Percentiles rank a stretch among this genome's conserved stretches.
phyloP scores from a whole-genome alignment of 2,329 filamentous ascomycete species.

The Tolypocladium album region DNA sequence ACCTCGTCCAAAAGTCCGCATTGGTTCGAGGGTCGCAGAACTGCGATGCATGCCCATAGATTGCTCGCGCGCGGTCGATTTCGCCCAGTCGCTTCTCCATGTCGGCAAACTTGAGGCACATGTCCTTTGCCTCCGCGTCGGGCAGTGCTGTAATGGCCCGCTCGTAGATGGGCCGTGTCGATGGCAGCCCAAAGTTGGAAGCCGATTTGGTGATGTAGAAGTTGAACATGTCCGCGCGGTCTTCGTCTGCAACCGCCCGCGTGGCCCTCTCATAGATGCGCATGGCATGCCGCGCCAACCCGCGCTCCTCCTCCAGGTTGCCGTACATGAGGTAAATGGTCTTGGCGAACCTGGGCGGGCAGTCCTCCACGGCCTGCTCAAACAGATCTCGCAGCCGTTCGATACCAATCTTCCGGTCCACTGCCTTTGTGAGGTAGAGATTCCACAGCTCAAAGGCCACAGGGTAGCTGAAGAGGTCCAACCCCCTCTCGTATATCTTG shows the following conservation, averaged over 20 bases:
- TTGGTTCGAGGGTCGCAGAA: constrained; percentile 94
- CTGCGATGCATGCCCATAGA: constrained; percentile 93
- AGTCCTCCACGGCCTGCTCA: constrained; percentile 91
- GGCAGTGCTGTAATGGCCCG: constrained; percentile 88
- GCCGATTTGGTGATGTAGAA: constrained; percentile 99
- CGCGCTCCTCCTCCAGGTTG: constrained; percentile 89
- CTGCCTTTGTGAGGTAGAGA: constrained; percentile 91
- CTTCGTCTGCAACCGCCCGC: constrained; percentile 86
- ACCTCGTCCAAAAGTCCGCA: constrained; percentile 86
- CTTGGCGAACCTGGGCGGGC: constrained; percentile 92
- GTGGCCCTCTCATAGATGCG: constrained; percentile 97
- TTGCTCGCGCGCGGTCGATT: constrained; percentile 88
- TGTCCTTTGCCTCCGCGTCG: constrained; percentile 85
- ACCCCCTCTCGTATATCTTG: constrained; percentile 90
- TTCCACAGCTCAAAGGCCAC: constrained; percentile 99
- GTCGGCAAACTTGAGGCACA: constrained; percentile 98
- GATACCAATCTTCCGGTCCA: constrained; percentile 91
- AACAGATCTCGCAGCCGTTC: constrained; percentile 91
- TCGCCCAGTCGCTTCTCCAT: constrained; percentile 89
- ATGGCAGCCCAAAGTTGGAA: constrained; percentile 93
- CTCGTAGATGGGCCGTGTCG: constrained; percentile 92
- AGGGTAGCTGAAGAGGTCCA: constrained; percentile 97
- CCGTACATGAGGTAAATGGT: constrained; percentile 97
- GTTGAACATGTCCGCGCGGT: constrained; percentile 95
- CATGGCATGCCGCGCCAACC: constrained; percentile 93